Conservation (phyloP, 352 stramenopile genomes). For the Globisporangium uncinulatum region DNA sequence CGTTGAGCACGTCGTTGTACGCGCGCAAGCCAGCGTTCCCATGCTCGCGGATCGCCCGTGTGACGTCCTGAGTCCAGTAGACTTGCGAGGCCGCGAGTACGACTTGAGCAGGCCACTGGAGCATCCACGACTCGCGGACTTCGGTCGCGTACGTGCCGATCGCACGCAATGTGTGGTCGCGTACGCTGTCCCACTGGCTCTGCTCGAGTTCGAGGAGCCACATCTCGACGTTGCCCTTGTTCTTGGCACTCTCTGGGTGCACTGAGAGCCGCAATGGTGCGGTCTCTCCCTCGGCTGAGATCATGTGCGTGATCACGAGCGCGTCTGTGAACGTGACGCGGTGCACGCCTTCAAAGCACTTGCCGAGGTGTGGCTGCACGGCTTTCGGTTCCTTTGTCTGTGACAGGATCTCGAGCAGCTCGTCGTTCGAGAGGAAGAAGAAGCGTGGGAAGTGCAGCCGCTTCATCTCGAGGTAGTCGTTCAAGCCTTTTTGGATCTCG, state of each 20-base stretch:
- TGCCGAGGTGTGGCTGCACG: conserved; percentile 89
- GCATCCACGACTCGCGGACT: conserved; percentile 85
- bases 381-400: conserved; percentile 92
- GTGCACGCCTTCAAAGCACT: conserved; percentile 89
- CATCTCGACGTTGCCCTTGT: conserved; percentile 95
- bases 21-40: conserved; percentile 64
- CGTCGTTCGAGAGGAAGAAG: conserved; percentile 94
- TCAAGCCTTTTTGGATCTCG: conserved; percentile 92
- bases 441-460: conserved; percentile 91
- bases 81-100: conserved; percentile 90
- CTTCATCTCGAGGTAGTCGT: conserved; percentile 94
- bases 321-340: conserved; percentile 90
- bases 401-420: conserved; percentile 91
- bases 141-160: conserved; percentile 82
- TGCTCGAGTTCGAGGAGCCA: conserved; percentile 92
- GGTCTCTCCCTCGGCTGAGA: conserved; percentile 89
- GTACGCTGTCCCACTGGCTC: conserved; percentile 89
- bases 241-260: conserved; percentile 87
- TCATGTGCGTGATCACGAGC: conserved; percentile 92
- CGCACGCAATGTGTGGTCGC: conserved; percentile 86
- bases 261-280: conserved; percentile 81
- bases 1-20: conserved; percentile 82
- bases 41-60: conserved; percentile 69
- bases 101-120: conserved; percentile 93
- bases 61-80: conserved; percentile 94